Conservation (phyloP, 257 asterid species). For the Ligustrum vulgare region DNA sequence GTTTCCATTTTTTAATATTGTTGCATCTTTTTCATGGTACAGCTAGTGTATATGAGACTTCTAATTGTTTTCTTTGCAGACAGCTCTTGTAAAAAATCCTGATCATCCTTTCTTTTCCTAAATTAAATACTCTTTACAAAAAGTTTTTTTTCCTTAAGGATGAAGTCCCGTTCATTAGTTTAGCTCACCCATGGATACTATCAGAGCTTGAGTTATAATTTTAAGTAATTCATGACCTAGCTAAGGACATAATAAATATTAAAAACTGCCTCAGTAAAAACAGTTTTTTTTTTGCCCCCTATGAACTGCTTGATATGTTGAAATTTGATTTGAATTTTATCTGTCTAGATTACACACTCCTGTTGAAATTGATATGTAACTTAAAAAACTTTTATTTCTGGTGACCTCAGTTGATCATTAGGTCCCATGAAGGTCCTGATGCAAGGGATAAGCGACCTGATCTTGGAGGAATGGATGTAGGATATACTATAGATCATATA, state of each 20-base stretch:
- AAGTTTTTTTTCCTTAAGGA: background rate
- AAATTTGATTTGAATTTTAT: background rate
- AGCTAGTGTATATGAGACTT: background rate
- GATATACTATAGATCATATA: slow-evolving; percentile 84
- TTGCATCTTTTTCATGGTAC: background rate
- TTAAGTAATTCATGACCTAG: background rate
- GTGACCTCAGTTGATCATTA: slow-evolving; percentile 70
- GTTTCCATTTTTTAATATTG: background rate
- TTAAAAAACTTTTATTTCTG: slow-evolving; percentile 23
- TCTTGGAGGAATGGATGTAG: slow-evolving; percentile 77
- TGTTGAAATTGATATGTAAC: slow-evolving; percentile 26
- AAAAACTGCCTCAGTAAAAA: background rate
- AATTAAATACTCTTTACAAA: background rate
- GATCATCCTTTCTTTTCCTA: background rate
- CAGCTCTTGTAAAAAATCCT: background rate
- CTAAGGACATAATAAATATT: background rate
- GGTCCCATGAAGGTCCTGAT: slow-evolving; percentile 99
- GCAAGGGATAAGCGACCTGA: slow-evolving; percentile 89
- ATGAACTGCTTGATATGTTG: background rate
- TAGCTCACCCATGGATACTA: background rate
- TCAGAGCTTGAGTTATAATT: background rate
- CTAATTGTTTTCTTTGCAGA: background rate
- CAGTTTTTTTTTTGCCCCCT: no score
- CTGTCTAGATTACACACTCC: background rate
- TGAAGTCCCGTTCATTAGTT: background rate